Percentiles rank a stretch among this genome's conserved stretches.
phyloP scores from a whole-genome alignment of 345 rosid species.

The Moricandia arvensis region DNA sequence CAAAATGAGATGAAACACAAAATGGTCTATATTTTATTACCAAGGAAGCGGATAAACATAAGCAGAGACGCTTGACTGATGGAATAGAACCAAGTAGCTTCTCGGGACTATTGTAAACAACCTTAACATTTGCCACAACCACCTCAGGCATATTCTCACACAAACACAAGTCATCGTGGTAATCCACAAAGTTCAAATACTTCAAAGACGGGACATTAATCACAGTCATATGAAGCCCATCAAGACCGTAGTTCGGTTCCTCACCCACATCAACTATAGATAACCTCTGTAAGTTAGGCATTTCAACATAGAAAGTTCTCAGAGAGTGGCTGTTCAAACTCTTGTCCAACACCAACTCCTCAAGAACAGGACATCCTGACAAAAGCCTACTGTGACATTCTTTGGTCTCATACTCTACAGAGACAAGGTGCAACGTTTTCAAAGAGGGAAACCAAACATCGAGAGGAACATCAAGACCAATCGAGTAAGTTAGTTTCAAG shows the following conservation, averaged over 20 bases:
- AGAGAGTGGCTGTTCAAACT: background rate
- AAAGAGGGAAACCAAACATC: background rate
- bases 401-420: background rate
- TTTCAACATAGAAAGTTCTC: background rate
- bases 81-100: conserved; percentile 7
- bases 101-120: background rate
- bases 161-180: background rate
- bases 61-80: conserved; percentile 18
- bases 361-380: background rate
- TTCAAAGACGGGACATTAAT: background rate
- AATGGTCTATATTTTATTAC: background rate
- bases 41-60: background rate
- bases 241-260: background rate
- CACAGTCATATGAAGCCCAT: background rate
- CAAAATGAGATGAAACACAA: background rate
- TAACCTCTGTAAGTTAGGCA: background rate
- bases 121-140: conserved; percentile 10
- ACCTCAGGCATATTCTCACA: conserved; percentile 12
- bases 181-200: background rate
- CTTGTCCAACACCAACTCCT: background rate
- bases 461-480: background rate
- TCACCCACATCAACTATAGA: background rate
- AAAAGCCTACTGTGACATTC: background rate
- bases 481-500: conserved; percentile 4
- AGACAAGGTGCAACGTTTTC: background rate